Percentiles rank a stretch among this genome's conserved stretches.
Evolutionary conservation across 441 rosid genomes (phyloP).

Genomic region (Adansonia gregorii): DNA sequence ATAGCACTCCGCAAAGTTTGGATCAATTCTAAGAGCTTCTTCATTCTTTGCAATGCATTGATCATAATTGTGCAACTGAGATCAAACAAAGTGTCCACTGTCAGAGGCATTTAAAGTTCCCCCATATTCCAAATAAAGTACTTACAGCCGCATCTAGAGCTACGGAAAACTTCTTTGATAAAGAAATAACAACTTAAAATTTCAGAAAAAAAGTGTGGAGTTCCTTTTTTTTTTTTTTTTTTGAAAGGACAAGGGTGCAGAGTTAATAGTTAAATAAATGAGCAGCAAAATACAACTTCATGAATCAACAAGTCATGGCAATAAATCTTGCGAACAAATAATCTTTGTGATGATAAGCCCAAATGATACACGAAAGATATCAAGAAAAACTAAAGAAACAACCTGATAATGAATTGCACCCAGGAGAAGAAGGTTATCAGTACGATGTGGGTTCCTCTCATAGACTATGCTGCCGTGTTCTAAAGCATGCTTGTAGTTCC

Average conservation of each 20-base stretch:
- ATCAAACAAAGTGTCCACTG: not conserved
- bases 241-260: not conserved
- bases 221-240: not conserved
- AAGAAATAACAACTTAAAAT: not conserved
- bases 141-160: not conserved
- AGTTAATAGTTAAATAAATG: not conserved
- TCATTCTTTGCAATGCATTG: constrained; percentile 93
- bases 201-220: not conserved
- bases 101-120: constrained; percentile 6
- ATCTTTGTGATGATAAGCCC: not conserved
- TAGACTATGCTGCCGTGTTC: constrained; percentile 84
- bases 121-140: constrained; percentile 2
- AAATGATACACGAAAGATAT: not conserved
- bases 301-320: constrained; percentile 1
- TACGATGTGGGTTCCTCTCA: constrained; percentile 72
- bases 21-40: constrained; percentile 92
- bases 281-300: not conserved
- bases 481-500: constrained; percentile 79
- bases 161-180: not conserved
- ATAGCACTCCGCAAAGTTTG: constrained; percentile 96
- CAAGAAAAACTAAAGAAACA: constrained; percentile 5
- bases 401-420: constrained; percentile 99
- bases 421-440: constrained; percentile 96
- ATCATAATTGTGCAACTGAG: constrained; percentile 89
- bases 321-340: constrained; percentile 1